Base-by-base conservation (phyloP, 139 green algal genomes). In the Microglena sp. region DNA sequence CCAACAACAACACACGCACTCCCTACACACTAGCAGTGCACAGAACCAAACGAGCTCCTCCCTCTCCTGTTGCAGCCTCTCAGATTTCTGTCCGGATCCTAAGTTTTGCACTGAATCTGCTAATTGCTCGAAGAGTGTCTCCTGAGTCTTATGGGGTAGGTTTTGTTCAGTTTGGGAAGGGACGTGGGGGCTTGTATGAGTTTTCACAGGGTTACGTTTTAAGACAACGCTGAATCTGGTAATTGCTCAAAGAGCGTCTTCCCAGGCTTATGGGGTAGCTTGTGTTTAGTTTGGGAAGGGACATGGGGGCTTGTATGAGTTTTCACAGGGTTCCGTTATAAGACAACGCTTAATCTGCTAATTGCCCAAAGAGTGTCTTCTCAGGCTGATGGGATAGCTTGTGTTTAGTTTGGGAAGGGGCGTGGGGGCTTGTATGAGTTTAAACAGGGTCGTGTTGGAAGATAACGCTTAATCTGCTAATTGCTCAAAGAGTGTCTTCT, bases 361-460 rank as follows among this genome's bases (percentile, higher is more conserved):
- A 3, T 5, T 60, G 54, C 5, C 27, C 8, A 11, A 60, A 27
- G 15, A 7, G 24, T 40, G 3, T 28, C 33, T 4, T 32, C 3
- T 28, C 27, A 33, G 66, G 64, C 35, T 76, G 63, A 5, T 62
- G 36, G 6, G 61, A 64, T 45, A 76, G 77, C 0, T 76, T 68
- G 62, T 66, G 33, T 55, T 67, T 50, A 11, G 40, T 50, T 11
- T 50, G 40, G 11, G 40, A 50, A 15, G 40, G 11, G 15, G 15
- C 40, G 15, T 11, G 11, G 11, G 15, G 40, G 40, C 11, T 15
- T 15, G n/a, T n/a, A n/a, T n/a, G n/a, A n/a, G n/a, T n/a, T n/a
- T n/a, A n/a, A n/a, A n/a, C n/a, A n/a, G n/a, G n/a, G n/a, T n/a
- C n/a, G n/a, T n/a, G n/a, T 33, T 26, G 3, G 33, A 28, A 26